Evolutionary conservation across 148 eudicot genomes (phyloP).

Genomic region (Camellia granthamiana): DNA sequence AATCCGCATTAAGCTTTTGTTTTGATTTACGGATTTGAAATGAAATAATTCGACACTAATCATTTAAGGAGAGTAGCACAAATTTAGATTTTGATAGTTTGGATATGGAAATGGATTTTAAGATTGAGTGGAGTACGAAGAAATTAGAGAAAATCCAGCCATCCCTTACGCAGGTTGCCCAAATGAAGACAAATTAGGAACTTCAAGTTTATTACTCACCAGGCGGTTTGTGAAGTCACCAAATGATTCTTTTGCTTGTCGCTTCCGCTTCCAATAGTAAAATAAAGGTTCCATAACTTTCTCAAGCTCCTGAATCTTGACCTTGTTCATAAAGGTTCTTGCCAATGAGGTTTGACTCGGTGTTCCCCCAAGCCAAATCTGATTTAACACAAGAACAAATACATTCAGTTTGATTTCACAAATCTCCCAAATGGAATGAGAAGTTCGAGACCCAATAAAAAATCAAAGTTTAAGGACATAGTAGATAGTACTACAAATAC

Average conservation of each 20-base stretch:
- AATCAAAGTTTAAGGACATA: neutral
- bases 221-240: conserved; percentile 77
- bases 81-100: too few species aligned
- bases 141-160: neutral
- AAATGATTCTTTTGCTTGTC: conserved; percentile 72
- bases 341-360: conserved; percentile 86
- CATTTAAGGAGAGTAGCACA: too few species aligned
- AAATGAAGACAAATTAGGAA: neutral
- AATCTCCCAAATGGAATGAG: neutral
- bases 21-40: neutral
- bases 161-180: neutral
- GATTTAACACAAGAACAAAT: conserved; percentile 18
- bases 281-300: conserved; percentile 91
- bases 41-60: too few species aligned
- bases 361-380: conserved; percentile 98
- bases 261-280: conserved; percentile 65
- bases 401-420: conserved; percentile 3
- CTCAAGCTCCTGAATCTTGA: conserved; percentile 91
- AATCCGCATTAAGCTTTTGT: neutral
- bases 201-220: conserved; percentile 40
- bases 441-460: neutral
- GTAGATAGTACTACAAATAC: conserved; percentile 24
- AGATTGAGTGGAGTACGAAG: neutral
- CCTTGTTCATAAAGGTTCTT: conserved; percentile 68
- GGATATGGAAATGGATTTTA: too few species aligned